Evolutionary conservation across 108 stramenopile species (phyloP), one percentile per base, ranked within the genome.

Genomic region (Cyclotella choctawhatcheeana): DNA sequence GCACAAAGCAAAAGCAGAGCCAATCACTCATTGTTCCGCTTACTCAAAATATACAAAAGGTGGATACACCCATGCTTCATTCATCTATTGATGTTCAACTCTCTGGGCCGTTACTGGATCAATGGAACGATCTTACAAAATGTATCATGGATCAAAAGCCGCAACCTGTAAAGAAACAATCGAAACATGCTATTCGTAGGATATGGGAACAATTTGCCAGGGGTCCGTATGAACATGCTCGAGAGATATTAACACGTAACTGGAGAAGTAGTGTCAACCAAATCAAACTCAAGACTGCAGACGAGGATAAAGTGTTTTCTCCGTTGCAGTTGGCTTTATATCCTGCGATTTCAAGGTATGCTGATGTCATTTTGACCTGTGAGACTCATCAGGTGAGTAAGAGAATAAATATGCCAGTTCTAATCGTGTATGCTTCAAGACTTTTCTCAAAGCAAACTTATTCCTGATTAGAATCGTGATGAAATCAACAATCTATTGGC

Each of bases 341-440:
- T 43, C 82, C 82, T 25, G 64, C 82, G 8, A 34, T 82, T 25
- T 67, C 79, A 0, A 45, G 78, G 34, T 88, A 88, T 71, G 61
- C 74, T 0, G 86, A 93, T 83, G 61, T 89, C 5, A 62, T 88
- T 26, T 48, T 88, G 13, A 78, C 84, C 12, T 68, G 86, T 5
- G 83, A 82, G 45, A 74, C 69, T 43, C 59, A 55, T 24, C 63
- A 85, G 82, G 82, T 85, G 74, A 44, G 76, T 32, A 22, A 24
- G 35, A 16, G 33, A 5, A 13, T 47, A 51, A 16, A 45, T 44
- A 37, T 21, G 22, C n/a, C 8, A n/a, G 13, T 21, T n/a, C n/a
- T n/a, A n/a, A n/a, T n/a, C n/a, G n/a, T n/a, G n/a, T n/a, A 29
- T 24, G 12, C 17, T 13, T n/a, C n/a, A n/a, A n/a, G n/a, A n/a